phyloP scores from a whole-genome alignment of 352 stramenopile species.

The Globisporangium echinulatum region DNA sequence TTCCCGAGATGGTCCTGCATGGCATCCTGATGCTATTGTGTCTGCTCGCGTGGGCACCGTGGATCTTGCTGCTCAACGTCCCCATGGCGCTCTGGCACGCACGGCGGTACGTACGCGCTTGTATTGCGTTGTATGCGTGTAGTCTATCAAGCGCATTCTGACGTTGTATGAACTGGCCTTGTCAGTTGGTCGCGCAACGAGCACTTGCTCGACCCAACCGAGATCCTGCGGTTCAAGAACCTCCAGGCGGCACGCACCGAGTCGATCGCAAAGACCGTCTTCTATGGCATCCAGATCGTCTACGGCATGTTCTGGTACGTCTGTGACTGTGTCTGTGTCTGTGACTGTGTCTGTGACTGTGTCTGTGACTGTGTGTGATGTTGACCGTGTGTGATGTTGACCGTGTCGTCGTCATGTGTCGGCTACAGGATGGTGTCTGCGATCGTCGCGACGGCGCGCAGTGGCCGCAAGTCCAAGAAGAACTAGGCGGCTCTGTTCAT shows the following conservation, averaged over 20 bases:
- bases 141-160: background rate
- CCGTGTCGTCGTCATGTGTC: background rate
- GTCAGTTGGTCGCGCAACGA: slow-evolving; percentile 66
- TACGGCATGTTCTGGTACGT: slow-evolving; percentile 88
- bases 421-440: slow-evolving; percentile 73
- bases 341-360: background rate
- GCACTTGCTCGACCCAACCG: slow-evolving; percentile 77
- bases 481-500: slow-evolving; percentile 1
- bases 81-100: slow-evolving; percentile 71
- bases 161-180: background rate
- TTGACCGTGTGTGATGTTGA: background rate
- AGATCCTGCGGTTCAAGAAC: slow-evolving; percentile 86
- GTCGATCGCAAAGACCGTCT: slow-evolving; percentile 80
- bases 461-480: slow-evolving; percentile 17
- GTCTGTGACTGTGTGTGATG: background rate
- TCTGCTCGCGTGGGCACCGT: slow-evolving; percentile 64
- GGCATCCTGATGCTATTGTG: slow-evolving; percentile 72
- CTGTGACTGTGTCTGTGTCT: background rate
- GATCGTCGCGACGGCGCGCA: slow-evolving; percentile 64
- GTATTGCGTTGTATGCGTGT: background rate
- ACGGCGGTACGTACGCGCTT: slow-evolving; percentile 35
- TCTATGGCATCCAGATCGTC: slow-evolving; percentile 84
- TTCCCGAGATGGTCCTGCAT: slow-evolving; percentile 76
- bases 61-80: slow-evolving; percentile 75
- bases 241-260: slow-evolving; percentile 68